These are phyloP conservation scores for Fulvia fulva DNA, from an alignment of 2,329 filamentous ascomycete species.

Conservation along the genomic window DNA sequence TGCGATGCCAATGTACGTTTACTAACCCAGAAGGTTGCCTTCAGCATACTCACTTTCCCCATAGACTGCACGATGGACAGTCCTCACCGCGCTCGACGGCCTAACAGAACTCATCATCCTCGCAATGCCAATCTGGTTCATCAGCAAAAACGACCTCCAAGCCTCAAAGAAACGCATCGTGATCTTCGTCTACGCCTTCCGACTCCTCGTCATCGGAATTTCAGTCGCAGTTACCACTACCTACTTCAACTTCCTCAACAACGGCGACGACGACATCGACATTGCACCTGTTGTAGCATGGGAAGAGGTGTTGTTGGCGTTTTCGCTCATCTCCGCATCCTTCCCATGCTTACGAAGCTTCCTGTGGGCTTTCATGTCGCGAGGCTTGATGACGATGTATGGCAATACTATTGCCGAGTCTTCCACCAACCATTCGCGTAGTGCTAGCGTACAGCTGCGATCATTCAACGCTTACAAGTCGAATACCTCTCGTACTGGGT, in stretches of 20 bases:
- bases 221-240: slow-evolving; percentile 13
- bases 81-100: slow-evolving; percentile 19
- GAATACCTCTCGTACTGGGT: slow-evolving; percentile 3
- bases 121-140: slow-evolving; percentile 25
- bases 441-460: slow-evolving; percentile 14
- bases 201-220: slow-evolving; percentile 18
- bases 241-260: slow-evolving; percentile 23
- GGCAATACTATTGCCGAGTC: slow-evolving; percentile 18
- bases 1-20: slow-evolving; percentile 20
- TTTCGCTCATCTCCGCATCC: slow-evolving; percentile 26
- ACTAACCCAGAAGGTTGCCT: background rate
- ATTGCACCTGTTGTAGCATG: slow-evolving; percentile 20
- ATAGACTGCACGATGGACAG: slow-evolving; percentile 17
- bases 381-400: slow-evolving; percentile 22
- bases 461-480: slow-evolving; percentile 13
- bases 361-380: slow-evolving; percentile 12
- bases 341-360: slow-evolving; percentile 26
- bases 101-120: slow-evolving; percentile 22
- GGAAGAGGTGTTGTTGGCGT: slow-evolving; percentile 23
- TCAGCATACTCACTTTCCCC: slow-evolving; percentile 2
- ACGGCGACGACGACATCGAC: slow-evolving; percentile 18
- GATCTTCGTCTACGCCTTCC: slow-evolving; percentile 21
- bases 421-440: slow-evolving; percentile 8
- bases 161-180: slow-evolving; percentile 23
- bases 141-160: slow-evolving; percentile 23